These are phyloP conservation scores for Cinnamomum micranthum DNA, from an alignment of 164 flowering plant genomes.

Conservation along the genomic window DNA sequence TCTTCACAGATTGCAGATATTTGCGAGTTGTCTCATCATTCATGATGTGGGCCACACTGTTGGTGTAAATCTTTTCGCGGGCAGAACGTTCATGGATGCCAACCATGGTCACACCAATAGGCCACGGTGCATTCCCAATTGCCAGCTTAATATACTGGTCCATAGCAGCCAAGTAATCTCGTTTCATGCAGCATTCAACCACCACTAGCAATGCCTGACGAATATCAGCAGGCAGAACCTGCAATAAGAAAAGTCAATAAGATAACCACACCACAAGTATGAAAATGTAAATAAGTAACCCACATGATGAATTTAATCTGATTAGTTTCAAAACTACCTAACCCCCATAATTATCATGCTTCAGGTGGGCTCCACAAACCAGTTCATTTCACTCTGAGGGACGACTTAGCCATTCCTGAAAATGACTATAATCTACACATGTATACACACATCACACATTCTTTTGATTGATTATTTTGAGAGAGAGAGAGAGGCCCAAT, in stretches of 20 bases:
- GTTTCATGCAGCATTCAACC: conserved; percentile 76
- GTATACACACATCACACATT: not conserved
- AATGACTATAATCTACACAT: not conserved
- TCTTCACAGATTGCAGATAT: conserved; percentile 88
- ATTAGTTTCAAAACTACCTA: no score
- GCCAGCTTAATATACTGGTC: conserved; percentile 94
- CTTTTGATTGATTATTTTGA: not conserved
- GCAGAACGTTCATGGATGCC: conserved; percentile 99
- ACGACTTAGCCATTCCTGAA: no score
- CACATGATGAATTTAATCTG: no score
- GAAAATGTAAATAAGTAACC: not conserved
- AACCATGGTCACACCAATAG: conserved; percentile 99
- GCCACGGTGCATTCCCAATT: conserved; percentile 99
- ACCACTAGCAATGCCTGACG: conserved; percentile 68
- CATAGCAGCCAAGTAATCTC: conserved; percentile 95
- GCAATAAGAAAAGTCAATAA: not conserved
- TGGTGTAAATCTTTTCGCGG: conserved; percentile 95
- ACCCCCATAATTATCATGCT: no score
- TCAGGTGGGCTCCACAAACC: no score
- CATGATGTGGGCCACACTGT: conserved; percentile 99
- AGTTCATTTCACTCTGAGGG: no score
- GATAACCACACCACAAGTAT: not conserved
- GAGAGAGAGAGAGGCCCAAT: not conserved
- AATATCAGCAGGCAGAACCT: conserved; percentile 93
- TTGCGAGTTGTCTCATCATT: conserved; percentile 98